Evolutionary conservation across 768 basidiomycete genomes (phyloP), one percentile per base, ranked within the genome.

Genomic region (Calocybe cyanea): DNA sequence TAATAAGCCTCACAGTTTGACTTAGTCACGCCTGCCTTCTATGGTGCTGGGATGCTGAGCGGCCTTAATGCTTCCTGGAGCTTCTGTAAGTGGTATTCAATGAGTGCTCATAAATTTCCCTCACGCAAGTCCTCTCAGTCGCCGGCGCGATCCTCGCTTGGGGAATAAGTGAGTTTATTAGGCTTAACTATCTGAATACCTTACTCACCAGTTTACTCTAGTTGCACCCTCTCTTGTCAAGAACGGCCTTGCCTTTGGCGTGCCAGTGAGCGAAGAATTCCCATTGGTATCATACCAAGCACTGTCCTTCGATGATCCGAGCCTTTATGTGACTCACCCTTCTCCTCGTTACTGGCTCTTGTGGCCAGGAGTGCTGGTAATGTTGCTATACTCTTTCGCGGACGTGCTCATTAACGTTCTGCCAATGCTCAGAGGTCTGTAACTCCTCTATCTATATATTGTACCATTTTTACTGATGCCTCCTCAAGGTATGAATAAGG

Each of bases 271-370:
- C 60, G 54, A 67, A 41, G 59, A 74, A 49, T 65, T 61, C 55
- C 69, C 77, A 49, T 61, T 75, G 36, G 56, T 75, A 15, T 70
- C 72, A 10, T 76, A 77, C 58, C 45, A 57, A 21, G 66, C 62
- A 2, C 63, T 80, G 59, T 73, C 72, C 2, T 76, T 80, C 60
- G 48, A 55, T 1, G 70, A 80, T 43, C 70, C 72, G 8, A 45
- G 61, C 1, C 44, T 54, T 30, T 77, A 74, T 53, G 49, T 71
- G 46, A 61, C 64, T 18, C 50, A 51, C 0, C 77, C 79, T 1
- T 81, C 77, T 17, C 75, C 77, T 11, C 72, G 78, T 23, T 80
- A 80, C 61, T 81, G 80, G 81, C 65, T 81, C 38, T 61, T 81
- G 28, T 81, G 79, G 80, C 80, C 79, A 28, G 79, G 80, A 59